Conservation (phyloP, 2,329 filamentous ascomycete genomes). For the Nigrograna mackinnonii region DNA sequence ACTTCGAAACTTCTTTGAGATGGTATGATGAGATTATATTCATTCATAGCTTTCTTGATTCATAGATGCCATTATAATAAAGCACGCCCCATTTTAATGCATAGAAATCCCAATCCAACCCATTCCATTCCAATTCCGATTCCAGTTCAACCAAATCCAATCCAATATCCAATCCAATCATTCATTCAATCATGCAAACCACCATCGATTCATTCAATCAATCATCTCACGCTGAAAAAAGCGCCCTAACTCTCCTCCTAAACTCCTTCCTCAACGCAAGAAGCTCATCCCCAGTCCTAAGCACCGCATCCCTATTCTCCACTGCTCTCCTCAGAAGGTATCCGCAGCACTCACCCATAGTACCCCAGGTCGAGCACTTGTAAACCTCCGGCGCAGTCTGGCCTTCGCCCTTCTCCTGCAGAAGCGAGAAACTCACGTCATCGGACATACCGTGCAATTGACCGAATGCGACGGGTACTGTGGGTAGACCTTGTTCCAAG, state of each 20-base stretch:
- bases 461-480: conserved; percentile 64
- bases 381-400: conserved; percentile 52
- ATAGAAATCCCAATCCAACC: too few relatives aligned
- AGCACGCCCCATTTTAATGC: too few relatives aligned
- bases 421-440: conserved; percentile 68
- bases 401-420: conserved; percentile 21
- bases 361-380: conserved; percentile 63
- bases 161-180: too few relatives aligned
- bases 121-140: too few relatives aligned
- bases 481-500: conserved; percentile 40
- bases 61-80: too few relatives aligned
- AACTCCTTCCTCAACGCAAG: conserved; percentile 27
- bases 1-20: too few relatives aligned
- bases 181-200: background rate
- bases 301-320: conserved; percentile 64
- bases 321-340: conserved; percentile 64
- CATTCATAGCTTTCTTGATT: too few relatives aligned
- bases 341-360: conserved; percentile 74
- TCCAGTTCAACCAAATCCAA: too few relatives aligned
- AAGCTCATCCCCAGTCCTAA: conserved; percentile 44
- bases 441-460: conserved; percentile 97
- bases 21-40: too few relatives aligned
- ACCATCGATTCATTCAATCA: background rate
- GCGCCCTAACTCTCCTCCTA: conserved; percentile 17
- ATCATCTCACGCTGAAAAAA: conserved; percentile 12